Conservation (phyloP, 495 filamentous ascomycete genomes). For the Daldinia childiae region DNA sequence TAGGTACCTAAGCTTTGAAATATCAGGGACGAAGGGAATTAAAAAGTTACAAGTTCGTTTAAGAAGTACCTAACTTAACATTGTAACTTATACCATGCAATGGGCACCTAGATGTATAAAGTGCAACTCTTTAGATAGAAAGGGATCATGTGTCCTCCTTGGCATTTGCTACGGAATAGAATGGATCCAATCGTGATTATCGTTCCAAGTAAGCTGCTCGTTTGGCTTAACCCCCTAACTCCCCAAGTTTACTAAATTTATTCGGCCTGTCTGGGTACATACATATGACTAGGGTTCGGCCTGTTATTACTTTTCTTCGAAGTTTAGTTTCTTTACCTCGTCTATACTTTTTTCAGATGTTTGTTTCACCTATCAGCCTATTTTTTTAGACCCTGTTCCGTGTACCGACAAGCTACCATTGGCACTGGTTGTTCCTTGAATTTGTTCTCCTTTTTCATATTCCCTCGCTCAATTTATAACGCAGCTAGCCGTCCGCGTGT, state of each 20-base stretch:
- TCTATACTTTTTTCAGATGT: conserved; percentile 18
- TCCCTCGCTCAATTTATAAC: conserved; percentile 21
- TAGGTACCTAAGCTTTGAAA: not conserved
- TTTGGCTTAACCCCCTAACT: conserved; percentile 8
- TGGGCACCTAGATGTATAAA: not conserved
- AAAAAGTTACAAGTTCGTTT: not conserved
- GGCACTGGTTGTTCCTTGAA: conserved; percentile 17
- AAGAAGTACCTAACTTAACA: not conserved
- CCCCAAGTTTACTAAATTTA: not conserved
- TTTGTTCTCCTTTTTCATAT: not conserved
- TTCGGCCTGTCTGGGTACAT: conserved; percentile 2
- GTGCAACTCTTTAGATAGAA: not conserved
- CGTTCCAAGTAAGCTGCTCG: not conserved
- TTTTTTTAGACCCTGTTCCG: conserved; percentile 25
- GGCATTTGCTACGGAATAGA: conserved; percentile 11
- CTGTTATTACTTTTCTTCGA: conserved; percentile 2
- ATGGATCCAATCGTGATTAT: conserved; percentile 24
- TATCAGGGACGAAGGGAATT: not conserved
- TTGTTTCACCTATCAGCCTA: conserved; percentile 25
- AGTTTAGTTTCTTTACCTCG: conserved; percentile 24
- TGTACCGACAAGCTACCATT: conserved; percentile 26
- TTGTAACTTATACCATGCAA: not conserved
- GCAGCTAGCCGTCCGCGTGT: not conserved
- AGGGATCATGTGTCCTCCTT: conserved; percentile 22
- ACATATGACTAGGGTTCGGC: conserved; percentile 24